A percentile compares a stretch with the other conserved stretches of the same genome.
These are phyloP conservation scores for Monilinia vaccinii-corymbosi DNA, from an alignment of 2,329 filamentous ascomycete genomes.

Conservation along the genomic window DNA sequence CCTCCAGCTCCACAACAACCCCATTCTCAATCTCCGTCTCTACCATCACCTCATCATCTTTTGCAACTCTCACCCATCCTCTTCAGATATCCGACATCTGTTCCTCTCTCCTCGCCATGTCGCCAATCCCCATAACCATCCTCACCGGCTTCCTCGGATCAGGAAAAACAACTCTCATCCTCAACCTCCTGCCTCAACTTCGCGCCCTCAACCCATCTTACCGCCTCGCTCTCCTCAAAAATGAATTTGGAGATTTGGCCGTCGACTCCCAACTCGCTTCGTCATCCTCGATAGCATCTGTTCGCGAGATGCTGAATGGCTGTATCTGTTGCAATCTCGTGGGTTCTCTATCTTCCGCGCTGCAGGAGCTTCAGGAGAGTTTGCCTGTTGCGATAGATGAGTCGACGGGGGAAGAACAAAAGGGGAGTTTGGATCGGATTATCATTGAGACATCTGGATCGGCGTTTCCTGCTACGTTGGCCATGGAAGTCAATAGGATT, in stretches of 20 bases:
- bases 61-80: neutral
- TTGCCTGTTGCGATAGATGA: neutral
- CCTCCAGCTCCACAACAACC: neutral
- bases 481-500: slow-evolving; percentile 62
- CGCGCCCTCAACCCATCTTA: slow-evolving; percentile 62
- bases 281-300: slow-evolving; percentile 73
- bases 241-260: slow-evolving; percentile 93
- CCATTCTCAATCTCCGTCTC: neutral
- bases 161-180: slow-evolving; percentile 91
- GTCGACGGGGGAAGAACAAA: slow-evolving; percentile 16
- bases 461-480: slow-evolving; percentile 54
- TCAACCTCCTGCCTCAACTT: slow-evolving; percentile 89
- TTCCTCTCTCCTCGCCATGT: neutral
- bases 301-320: slow-evolving; percentile 87
- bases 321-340: slow-evolving; percentile 99
- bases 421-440: slow-evolving; percentile 60
- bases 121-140: slow-evolving; percentile 80
- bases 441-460: slow-evolving; percentile 82
- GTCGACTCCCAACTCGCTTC: slow-evolving; percentile 87
- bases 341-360: slow-evolving; percentile 74
- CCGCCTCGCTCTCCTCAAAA: slow-evolving; percentile 89
- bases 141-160: slow-evolving; percentile 93
- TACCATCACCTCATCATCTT: neutral
- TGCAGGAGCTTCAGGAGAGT: slow-evolving; percentile 52
- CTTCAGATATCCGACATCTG: neutral